phyloP scores from a whole-genome alignment of 108 stramenopile species.

The Cyclotella distinguenda region DNA sequence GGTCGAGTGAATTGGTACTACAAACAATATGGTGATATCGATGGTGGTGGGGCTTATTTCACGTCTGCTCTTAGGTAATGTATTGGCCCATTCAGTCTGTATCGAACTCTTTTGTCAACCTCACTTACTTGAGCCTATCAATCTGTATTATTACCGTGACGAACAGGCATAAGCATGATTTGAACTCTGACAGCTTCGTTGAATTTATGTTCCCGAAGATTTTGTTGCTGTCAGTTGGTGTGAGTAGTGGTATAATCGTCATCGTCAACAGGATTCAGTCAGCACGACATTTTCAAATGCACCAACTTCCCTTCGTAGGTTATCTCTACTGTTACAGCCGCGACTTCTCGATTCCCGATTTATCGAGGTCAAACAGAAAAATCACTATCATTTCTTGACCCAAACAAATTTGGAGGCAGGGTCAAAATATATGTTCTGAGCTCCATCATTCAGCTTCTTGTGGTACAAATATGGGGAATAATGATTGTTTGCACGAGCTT shows the following conservation, averaged over 20 bases:
- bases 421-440: constrained; percentile 56
- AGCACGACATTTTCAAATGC: no score
- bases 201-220: constrained; percentile 79
- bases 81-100: no score
- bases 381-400: constrained; percentile 33
- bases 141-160: no score
- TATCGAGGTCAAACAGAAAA: constrained; percentile 29
- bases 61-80: constrained; percentile 46
- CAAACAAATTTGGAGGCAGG: constrained; percentile 41
- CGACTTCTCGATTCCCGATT: constrained; percentile 49
- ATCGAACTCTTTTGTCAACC: no score
- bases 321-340: constrained; percentile 44
- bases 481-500: constrained; percentile 54
- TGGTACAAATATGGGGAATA: constrained; percentile 56
- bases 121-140: no score
- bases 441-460: constrained; percentile 53
- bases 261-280: no score
- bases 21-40: constrained; percentile 69
- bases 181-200: constrained; percentile 58
- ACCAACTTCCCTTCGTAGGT: no score
- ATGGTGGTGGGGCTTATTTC: constrained; percentile 52
- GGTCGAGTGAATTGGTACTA: constrained; percentile 50
- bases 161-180: constrained; percentile 71
- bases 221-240: constrained; percentile 48
- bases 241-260: no score